Conservation (phyloP, 495 filamentous ascomycete species). For the Talaromyces stipitatus region DNA sequence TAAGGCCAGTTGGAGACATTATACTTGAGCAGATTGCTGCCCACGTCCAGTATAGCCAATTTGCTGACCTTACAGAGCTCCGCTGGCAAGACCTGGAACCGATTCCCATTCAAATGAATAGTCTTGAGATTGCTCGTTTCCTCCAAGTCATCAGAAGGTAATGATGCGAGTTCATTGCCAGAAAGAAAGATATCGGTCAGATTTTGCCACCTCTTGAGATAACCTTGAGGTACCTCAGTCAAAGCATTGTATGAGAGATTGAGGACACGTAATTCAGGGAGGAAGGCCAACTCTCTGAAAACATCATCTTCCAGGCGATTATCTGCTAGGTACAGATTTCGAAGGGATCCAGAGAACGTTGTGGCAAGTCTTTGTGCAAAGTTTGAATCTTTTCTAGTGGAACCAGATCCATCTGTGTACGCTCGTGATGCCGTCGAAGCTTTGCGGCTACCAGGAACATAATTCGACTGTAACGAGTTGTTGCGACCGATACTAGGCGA, state of each 20-base stretch:
- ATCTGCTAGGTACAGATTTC: constrained; percentile 82
- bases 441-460: constrained; percentile 69
- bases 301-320: constrained; percentile 90
- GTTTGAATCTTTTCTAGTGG: constrained; percentile 78
- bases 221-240: constrained; percentile 81
- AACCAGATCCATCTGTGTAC: constrained; percentile 53
- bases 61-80: constrained; percentile 92
- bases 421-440: constrained; percentile 69
- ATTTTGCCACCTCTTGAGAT: constrained; percentile 78
- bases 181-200: constrained; percentile 91
- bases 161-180: constrained; percentile 83
- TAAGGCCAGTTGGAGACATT: constrained; percentile 99
- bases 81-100: constrained; percentile 92
- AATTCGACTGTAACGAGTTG: constrained; percentile 70
- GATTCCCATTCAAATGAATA: constrained; percentile 92
- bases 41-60: constrained; percentile 83
- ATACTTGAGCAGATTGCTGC: constrained; percentile 95
- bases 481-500: constrained; percentile 68
- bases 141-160: constrained; percentile 93
- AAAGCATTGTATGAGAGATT: constrained; percentile 95
- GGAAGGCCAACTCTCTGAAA: constrained; percentile 77
- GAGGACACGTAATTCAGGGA: constrained; percentile 78
- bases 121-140: constrained; percentile 77
- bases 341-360: constrained; percentile 79
- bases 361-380: constrained; percentile 64